Base-by-base conservation (phyloP, 768 basidiomycete species). In the Boletus eberwhitei region DNA sequence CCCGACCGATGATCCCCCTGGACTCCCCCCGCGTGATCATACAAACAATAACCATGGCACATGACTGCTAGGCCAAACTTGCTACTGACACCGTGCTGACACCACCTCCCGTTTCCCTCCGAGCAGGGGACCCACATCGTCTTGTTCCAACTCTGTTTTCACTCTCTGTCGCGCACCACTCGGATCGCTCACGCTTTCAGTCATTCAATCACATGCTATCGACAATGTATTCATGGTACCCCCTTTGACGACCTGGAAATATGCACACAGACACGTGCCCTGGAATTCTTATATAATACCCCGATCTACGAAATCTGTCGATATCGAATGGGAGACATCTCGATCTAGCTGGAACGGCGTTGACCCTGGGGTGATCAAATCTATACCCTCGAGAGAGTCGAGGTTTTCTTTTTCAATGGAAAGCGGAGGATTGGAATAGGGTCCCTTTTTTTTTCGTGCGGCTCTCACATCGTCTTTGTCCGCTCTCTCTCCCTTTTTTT, bases 1-100 rank as follows among this genome's bases (percentile, higher is more conserved):
- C 63, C 48, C 4, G 49, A 51, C 31, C 68, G 60, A 59, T 71
- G 55, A 62, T 54, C 35, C 31, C n/a, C n/a, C 22, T 48, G 59
- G 17, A 36, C 3, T 42, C 13, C 42, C 42, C 31, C 39, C 29
- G 38, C 49, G 13, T 44, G 9, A 32, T 48, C 48, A 43, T 57
- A 43, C 44, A 12, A 9, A 22, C 37, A 37, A 59, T 49, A 60
- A 36, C 59, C 46, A 2, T 12, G 45, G 16, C 48, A 22, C 39
- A 38, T 29, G 26, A 35, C 29, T 38, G 26, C 22, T 16, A 41
- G 17, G 37, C 43, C 22, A 22, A 44, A 53, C 50, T 17, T 12
- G 24, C 16, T 48, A 47, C 26, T n/a, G 43, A 49, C 39, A 2
- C 52, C 40, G 17, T 24, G 35, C 48, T 45, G 47, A 50, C 43